Evolutionary conservation across 495 filamentous ascomycete species (phyloP), one percentile per base, ranked within the genome.

Genomic region (Penicillium robsamsonii): DNA sequence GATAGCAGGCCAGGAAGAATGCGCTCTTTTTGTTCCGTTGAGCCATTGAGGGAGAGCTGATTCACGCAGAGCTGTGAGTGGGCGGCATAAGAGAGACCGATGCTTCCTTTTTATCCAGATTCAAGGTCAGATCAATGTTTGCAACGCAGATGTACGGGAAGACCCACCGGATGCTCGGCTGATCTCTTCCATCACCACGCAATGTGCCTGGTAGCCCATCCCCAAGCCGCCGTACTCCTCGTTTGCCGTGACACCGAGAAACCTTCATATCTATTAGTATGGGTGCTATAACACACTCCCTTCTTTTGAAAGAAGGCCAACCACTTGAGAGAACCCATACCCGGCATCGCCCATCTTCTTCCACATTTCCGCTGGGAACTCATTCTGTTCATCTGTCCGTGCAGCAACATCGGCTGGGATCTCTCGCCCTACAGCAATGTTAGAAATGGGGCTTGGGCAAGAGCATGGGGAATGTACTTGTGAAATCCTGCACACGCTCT

Each of bases 41-140:
- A 84, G n/a, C 90, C 95, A 70, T 98, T 96, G 54, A 98, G 79
- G 67, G 90, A 92, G 38, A 98, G 77, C 71, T 98, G 95, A 71
- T 98, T 98, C 46, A 97, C 88, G 74, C 94, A 98, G 29, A 98
- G 82, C 70, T 98, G 95, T 10, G 89, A 94, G 74, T 98, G 94
- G 17, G 95, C 94, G 15, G 94, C 94, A 68, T 98, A 98, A 35
- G 89, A 88, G 7, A 98, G 83, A 7, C 85, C 94, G 58, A 98
- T 93, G 61, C 90, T 94, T 40, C 92, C 92, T 78, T 72, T 24
- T 50, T 11, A 20, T 20, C 12, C 45, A 30, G 1, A 25, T 29
- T 30, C 30, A 38, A 49, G 0, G 35, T 10, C 22, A 53, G 46
- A 46, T 46, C 25, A 7, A 35, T 40, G 64, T 20, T 17, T 12